These are phyloP conservation scores for Helotiales sp. DNA, from an alignment of 2,329 filamentous ascomycete genomes.

Conservation along the genomic window DNA sequence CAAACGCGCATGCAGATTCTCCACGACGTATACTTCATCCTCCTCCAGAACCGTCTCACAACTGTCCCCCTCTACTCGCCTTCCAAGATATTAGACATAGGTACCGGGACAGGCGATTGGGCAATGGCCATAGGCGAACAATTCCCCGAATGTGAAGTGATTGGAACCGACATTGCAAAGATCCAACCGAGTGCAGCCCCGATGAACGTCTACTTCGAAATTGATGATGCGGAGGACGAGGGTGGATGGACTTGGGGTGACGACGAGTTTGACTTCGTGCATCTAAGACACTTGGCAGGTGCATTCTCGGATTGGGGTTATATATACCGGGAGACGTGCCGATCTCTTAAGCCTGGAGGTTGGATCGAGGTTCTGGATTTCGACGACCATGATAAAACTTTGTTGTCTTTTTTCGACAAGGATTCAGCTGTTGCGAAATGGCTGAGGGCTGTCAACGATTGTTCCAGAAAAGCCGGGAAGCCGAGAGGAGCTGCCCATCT, in stretches of 20 bases:
- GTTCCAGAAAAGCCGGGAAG: conserved; percentile 23
- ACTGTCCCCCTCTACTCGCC: conserved; percentile 40
- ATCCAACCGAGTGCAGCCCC: conserved; percentile 60
- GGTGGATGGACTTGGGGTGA: conserved; percentile 50
- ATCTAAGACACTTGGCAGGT: conserved; percentile 58
- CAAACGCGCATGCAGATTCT: conserved; percentile 32
- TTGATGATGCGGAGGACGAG: conserved; percentile 56
- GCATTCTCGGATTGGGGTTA: conserved; percentile 56
- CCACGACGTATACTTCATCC: conserved; percentile 29
- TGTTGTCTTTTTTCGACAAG: conserved; percentile 22
- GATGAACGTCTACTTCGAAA: conserved; percentile 62
- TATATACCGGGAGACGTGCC: conserved; percentile 53
- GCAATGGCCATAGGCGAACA: conserved; percentile 58
- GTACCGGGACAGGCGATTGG: conserved; percentile 65
- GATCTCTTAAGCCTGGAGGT: conserved; percentile 32
- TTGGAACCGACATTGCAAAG: conserved; percentile 59
- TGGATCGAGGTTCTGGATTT: conserved; percentile 36
- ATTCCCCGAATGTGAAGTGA: conserved; percentile 49
- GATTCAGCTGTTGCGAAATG: conserved; percentile 16
- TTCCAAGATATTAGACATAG: conserved; percentile 42
- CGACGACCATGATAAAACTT: conserved; percentile 23
- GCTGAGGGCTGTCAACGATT: conserved; percentile 18
- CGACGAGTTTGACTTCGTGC: conserved; percentile 59
- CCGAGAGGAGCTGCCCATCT: conserved; percentile 25
- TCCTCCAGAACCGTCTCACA: conserved; percentile 31